These are phyloP conservation scores for Globisporangium echinulatum DNA, from an alignment of 352 stramenopile species.

Conservation along the genomic window DNA sequence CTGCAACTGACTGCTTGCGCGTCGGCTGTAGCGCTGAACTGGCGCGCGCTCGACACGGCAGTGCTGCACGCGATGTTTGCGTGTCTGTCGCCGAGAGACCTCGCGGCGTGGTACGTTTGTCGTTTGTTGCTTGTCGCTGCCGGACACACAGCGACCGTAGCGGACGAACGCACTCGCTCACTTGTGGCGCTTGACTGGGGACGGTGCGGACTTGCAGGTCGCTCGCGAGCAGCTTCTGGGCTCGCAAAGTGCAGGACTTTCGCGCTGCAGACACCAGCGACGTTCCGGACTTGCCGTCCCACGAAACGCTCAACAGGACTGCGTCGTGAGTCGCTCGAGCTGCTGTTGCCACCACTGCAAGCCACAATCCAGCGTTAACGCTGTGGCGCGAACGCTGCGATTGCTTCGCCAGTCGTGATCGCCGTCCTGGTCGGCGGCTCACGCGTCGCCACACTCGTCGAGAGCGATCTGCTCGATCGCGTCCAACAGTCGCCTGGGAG, in stretches of 20 bases:
- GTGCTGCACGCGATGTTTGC: slow-evolving; percentile 23
- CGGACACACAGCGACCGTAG: no score
- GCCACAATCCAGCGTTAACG: background rate
- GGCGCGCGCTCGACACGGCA: slow-evolving; percentile 34
- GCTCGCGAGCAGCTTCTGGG: slow-evolving; percentile 40
- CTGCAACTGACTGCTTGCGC: background rate
- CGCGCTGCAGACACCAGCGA: background rate
- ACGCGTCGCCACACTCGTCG: slow-evolving; percentile 5
- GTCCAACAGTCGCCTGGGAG: slow-evolving; percentile 25
- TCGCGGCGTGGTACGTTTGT: slow-evolving; percentile 28
- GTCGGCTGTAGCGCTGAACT: slow-evolving; percentile 27
- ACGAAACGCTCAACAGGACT: no score
- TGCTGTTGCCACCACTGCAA: background rate
- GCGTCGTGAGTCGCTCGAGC: background rate
- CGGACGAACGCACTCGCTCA: background rate
- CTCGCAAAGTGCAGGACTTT: slow-evolving; percentile 20
- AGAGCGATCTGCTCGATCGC: slow-evolving; percentile 33
- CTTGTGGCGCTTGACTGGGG: background rate
- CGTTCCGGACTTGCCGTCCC: no score
- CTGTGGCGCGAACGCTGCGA: no score
- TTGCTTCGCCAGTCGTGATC: no score
- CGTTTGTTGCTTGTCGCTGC: background rate
- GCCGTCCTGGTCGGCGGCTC: background rate
- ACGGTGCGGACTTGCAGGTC: slow-evolving; percentile 18
- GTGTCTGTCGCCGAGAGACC: slow-evolving; percentile 22